These are phyloP conservation scores for Cystofilobasidium bisporidii DNA, from an alignment of 768 basidiomycete species.

Conservation along the genomic window DNA sequence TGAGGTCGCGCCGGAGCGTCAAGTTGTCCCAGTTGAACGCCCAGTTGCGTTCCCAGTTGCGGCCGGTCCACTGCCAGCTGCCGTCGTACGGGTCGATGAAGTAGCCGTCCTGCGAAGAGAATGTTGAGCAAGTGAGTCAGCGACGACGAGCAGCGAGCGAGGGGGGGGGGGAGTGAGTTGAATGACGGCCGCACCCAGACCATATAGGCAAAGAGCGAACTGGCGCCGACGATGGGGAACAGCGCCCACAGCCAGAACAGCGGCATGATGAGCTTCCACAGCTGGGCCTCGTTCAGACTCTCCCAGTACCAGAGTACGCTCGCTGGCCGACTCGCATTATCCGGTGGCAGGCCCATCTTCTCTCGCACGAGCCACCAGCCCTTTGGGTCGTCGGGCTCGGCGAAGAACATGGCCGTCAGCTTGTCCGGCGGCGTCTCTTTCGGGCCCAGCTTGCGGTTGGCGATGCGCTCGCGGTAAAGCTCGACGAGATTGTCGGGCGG, in stretches of 20 bases:
- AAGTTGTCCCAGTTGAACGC: not conserved
- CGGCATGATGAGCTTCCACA: conserved; percentile 11
- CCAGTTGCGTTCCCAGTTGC: not conserved
- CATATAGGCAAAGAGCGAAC: not conserved
- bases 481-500: conserved; percentile 14
- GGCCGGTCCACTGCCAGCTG: not conserved
- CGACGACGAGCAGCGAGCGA: not conserved
- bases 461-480: conserved; percentile 6
- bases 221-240: not conserved
- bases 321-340: conserved; percentile 9
- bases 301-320: conserved; percentile 13
- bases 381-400: conserved; percentile 17
- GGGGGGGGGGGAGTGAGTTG: not conserved
- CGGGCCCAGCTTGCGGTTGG: too few relatives aligned
- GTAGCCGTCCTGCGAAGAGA: not conserved
- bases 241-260: not conserved
- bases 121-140: not conserved
- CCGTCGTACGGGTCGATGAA: not conserved
- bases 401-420: not conserved
- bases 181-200: not conserved
- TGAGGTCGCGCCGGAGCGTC: not conserved
- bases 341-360: conserved; percentile 20
- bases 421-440: not conserved
- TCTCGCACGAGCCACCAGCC: conserved; percentile 17
- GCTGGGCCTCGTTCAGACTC: conserved; percentile 16